Evolutionary conservation across 805 yeast species (phyloP), one percentile per base, ranked within the genome.

Genomic region (Wickerhamiella sergipiensis): DNA sequence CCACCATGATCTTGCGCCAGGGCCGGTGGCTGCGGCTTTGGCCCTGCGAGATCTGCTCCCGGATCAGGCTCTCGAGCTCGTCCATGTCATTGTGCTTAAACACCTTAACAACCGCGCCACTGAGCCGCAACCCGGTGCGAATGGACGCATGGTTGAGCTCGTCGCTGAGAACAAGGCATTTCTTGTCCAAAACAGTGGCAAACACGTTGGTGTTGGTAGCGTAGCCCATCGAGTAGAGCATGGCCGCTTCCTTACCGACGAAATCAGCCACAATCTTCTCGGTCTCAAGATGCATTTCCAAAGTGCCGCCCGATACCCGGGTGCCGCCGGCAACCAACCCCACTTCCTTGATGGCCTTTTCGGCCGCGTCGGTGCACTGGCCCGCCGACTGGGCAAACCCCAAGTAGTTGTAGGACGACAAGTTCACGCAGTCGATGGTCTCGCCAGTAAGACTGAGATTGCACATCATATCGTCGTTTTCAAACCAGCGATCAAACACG

Each of bases 331-430:
- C 74, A 9, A 88, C 75, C 43, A 87, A 73, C 49, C 97, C 97
- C 60, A 81, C 79, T 46, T 78, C 69, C n/a, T 76, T 71, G 43
- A 86, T 74, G 39, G 78, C 65, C 42, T 75, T 70, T 56, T 84
- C 71, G 8, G 96, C 83, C 48, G 75, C 74, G 53, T 83, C 88
- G 2, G 97, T 87, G 68, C 99, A 92, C 50, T 73, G 74, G 53
- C 99, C 99, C 56, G 80, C 82, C 49, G 95, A 83, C 69, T 92
- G 97, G 21, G 96, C 98, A 69, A 92, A 92, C 1, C 99, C 99
- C 53, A 92, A 75, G 66, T 92, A 92, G 67, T 92, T 92, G 69
- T 92, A 92, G 2, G 95, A 82, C 2, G 95, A 80, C 51, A 92
- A 74, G 64, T 92, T 92, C 56, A 92, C 72, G 64, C 95, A 86